These are phyloP conservation scores for Blastocystis sp. DNA, from an alignment of 352 stramenopile genomes.

Conservation along the genomic window DNA sequence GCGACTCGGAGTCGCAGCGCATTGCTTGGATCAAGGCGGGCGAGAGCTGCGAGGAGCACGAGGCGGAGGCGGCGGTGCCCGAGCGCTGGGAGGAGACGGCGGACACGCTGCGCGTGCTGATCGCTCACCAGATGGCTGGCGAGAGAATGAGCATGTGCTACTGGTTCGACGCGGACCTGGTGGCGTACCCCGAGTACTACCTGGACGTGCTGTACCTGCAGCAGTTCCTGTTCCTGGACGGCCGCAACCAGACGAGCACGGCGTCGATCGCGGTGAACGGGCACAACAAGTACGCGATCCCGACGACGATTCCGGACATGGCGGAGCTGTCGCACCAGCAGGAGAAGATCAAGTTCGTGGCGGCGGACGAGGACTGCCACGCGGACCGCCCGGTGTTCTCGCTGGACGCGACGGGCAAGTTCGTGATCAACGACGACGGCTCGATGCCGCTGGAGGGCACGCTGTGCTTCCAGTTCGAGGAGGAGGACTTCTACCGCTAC, in stretches of 20 bases:
- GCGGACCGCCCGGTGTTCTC: constrained; percentile 45
- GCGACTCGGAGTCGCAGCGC: constrained; percentile 23
- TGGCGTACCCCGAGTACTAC: constrained; percentile 57
- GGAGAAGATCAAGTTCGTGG: constrained; percentile 59
- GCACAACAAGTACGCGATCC: constrained; percentile 62
- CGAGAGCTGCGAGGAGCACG: constrained; percentile 2
- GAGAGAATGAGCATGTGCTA: constrained; percentile 63
- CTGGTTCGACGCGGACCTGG: constrained; percentile 61
- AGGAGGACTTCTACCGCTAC: constrained; percentile 62
- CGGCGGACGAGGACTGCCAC: constrained; percentile 20
- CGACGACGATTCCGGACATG: constrained; percentile 34
- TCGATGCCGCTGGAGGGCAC: constrained; percentile 21
- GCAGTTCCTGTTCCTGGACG: constrained; percentile 55
- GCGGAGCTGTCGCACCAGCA: not conserved
- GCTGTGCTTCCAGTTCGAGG: constrained; percentile 66
- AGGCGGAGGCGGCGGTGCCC: not conserved
- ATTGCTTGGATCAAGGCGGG: constrained; percentile 32
- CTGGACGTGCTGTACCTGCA: constrained; percentile 49
- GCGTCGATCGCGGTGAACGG: constrained; percentile 25
- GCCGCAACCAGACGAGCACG: not conserved
- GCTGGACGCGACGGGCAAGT: not conserved
- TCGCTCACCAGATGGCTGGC: not conserved
- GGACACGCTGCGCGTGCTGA: constrained; percentile 35
- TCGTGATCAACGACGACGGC: constrained; percentile 63
- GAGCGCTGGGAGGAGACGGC: not conserved